These are phyloP conservation scores for Podaxis rugospora DNA, from an alignment of 768 basidiomycete species.

Conservation along the genomic window DNA sequence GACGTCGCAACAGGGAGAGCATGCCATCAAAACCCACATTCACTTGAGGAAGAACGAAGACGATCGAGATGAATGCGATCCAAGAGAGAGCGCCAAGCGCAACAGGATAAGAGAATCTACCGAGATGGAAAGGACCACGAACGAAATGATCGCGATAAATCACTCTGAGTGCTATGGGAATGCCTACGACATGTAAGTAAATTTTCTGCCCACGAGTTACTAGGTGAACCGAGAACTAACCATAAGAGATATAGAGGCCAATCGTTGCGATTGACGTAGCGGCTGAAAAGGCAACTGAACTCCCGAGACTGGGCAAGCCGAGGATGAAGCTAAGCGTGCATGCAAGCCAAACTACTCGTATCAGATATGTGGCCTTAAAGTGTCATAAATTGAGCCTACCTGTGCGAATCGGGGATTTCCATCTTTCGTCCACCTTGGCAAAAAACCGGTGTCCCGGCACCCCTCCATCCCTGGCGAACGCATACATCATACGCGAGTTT, in stretches of 20 bases:
- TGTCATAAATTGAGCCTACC: conserved; percentile 30
- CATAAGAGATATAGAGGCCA: conserved; percentile 74
- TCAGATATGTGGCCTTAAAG: background rate
- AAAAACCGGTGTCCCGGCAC: conserved; percentile 67
- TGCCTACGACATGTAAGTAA: conserved; percentile 28
- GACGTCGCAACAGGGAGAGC: background rate
- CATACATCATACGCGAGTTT: conserved; percentile 82
- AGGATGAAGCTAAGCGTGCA: conserved; percentile 73
- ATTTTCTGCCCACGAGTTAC: background rate
- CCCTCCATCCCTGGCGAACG: conserved; percentile 72
- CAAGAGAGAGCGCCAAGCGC: conserved; percentile 55
- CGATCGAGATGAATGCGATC: conserved; percentile 71
- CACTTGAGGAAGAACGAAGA: conserved; percentile 66
- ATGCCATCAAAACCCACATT: conserved; percentile 35
- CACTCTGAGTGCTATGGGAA: conserved; percentile 67
- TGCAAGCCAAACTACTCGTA: conserved; percentile 69
- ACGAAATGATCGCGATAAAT: conserved; percentile 55
- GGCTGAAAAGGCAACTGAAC: conserved; percentile 62
- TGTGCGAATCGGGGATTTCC: conserved; percentile 64
- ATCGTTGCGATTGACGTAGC: conserved; percentile 67
- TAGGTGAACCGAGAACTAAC: conserved; percentile 23
- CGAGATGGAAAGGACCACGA: conserved; percentile 71
- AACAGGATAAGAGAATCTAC: conserved; percentile 56
- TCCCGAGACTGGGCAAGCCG: conserved; percentile 69
- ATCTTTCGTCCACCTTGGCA: conserved; percentile 52